These are phyloP conservation scores for Ogataea chonburiensis DNA, from an alignment of 805 yeast genomes.

Conservation along the genomic window DNA sequence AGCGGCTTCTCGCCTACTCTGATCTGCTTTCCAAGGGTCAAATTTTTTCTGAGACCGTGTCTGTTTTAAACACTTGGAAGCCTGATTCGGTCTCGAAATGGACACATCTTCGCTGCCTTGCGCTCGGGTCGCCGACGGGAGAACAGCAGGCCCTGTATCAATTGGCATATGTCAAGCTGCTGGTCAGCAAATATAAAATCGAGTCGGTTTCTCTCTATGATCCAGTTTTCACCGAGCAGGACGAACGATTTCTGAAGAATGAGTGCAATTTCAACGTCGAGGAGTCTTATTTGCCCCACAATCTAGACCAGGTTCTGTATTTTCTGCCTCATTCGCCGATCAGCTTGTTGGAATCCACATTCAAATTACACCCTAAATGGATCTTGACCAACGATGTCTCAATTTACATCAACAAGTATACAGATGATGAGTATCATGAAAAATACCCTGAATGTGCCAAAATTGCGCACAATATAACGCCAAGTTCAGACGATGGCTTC, in stretches of 20 bases:
- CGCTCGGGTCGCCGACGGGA: conserved; percentile 28
- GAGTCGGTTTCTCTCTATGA: conserved; percentile 30
- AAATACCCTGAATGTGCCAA: conserved; percentile 32
- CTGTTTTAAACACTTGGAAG: conserved; percentile 3
- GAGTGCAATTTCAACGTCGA: conserved; percentile 18
- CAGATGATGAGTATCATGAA: conserved; percentile 26
- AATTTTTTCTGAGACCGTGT: neutral
- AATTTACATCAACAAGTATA: conserved; percentile 29
- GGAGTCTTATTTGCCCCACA: conserved; percentile 7
- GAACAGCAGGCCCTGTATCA: conserved; percentile 31
- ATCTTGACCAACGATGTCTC: conserved; percentile 34
- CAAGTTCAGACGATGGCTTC: conserved; percentile 5
- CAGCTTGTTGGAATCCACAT: conserved; percentile 26
- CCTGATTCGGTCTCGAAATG: conserved; percentile 3
- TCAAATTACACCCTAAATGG: conserved; percentile 25
- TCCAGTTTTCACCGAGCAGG: conserved; percentile 31
- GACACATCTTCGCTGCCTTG: conserved; percentile 29
- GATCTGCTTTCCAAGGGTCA: neutral
- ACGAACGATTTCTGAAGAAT: conserved; percentile 19
- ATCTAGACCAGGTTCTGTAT: conserved; percentile 17
- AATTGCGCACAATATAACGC: conserved; percentile 18
- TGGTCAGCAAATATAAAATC: conserved; percentile 16
- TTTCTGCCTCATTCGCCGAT: conserved; percentile 39
- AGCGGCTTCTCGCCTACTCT: neutral
- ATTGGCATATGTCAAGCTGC: conserved; percentile 23